These are phyloP conservation scores for Pyrenochaeta sp. DNA, from an alignment of 2,329 filamentous ascomycete genomes.

Conservation along the genomic window DNA sequence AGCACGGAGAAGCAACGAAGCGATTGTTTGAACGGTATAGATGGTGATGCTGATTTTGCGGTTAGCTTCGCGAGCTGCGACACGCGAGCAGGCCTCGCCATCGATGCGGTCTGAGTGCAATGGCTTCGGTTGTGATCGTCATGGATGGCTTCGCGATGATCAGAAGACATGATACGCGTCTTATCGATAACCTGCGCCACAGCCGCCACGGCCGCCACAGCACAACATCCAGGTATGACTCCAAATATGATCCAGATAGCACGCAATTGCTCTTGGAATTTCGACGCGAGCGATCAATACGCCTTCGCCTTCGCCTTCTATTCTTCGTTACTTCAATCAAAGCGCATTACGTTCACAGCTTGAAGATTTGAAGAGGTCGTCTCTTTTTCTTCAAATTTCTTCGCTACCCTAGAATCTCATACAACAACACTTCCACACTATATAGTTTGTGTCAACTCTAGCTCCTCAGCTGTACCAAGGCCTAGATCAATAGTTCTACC, in stretches of 20 bases:
- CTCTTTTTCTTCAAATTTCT: too few relatives aligned
- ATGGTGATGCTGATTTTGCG: not conserved
- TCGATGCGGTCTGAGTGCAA: constrained; percentile 7
- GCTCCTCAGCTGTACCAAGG: too few relatives aligned
- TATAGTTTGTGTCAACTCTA: too few relatives aligned
- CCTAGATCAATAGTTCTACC: too few relatives aligned
- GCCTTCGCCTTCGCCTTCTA: not conserved
- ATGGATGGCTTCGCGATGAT: not conserved
- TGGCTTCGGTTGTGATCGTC: not conserved
- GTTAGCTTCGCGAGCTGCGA: constrained; percentile 17
- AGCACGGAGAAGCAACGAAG: constrained; percentile 76
- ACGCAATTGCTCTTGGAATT: not conserved
- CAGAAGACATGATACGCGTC: constrained; percentile 14
- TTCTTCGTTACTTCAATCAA: not conserved
- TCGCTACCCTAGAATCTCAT: too few relatives aligned
- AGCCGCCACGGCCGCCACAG: constrained; percentile 17
- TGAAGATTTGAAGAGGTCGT: too few relatives aligned
- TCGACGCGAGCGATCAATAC: not conserved
- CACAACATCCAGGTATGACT: constrained; percentile 12
- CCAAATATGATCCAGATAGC: not conserved
- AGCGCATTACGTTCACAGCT: not conserved
- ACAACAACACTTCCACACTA: too few relatives aligned
- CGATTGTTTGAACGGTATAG: constrained; percentile 1
- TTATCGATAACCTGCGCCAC: constrained; percentile 36
- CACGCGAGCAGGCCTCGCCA: constrained; percentile 25